Evolutionary conservation across 2,329 filamentous ascomycete genomes (phyloP), one percentile per base, ranked within the genome.

Genomic region (Pseudogymnoascus sp.): DNA sequence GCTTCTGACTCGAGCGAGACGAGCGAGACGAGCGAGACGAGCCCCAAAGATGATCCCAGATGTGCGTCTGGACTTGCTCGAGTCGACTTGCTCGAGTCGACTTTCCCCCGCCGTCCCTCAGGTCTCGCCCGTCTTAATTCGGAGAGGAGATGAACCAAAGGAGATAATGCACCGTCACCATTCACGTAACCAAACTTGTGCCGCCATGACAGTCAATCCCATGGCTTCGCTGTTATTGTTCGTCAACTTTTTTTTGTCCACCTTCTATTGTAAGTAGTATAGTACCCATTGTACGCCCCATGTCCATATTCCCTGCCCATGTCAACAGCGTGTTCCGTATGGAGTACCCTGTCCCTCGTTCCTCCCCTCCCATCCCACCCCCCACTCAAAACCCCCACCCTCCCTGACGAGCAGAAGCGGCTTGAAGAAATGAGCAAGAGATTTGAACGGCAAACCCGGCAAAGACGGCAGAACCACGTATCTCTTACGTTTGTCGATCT

Each of bases 401-500:
- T 46, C 42, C 4, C 11, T 21, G 21, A 25, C 5, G 42, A 46
- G 21, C 3, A 16, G 21, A n/a, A 46, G 42, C 42, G 42, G 42
- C 42, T 46, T 25, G 42, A 46, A 46, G 42, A 46, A 46, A 46
- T 46, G 42, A 46, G 42, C 42, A 46, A 5, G 18, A 23, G 42
- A 46, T 23, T 46, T 46, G 37, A 46, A 46, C 42, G 42, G 42
- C 42, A 46, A 46, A n/a, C 42, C 42, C 42, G 42, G 42, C 42
- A 46, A 46, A 46, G 18, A 46, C 42, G 42, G 42, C 42, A 46
- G 31, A 18, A n/a, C 11, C 42, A 25, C 42, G 21, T 46, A 46
- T 40, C 37, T 40, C 42, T 46, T 46, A 46, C 42, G 42, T 46
- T 46, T 46, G 42, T 25, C 42, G 42, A 46, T 46, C 42, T 46